Evolutionary conservation across 2,329 filamentous ascomycete genomes (phyloP), one percentile per base, ranked within the genome.

Genomic region (Colletotrichum tamarilloi): DNA sequence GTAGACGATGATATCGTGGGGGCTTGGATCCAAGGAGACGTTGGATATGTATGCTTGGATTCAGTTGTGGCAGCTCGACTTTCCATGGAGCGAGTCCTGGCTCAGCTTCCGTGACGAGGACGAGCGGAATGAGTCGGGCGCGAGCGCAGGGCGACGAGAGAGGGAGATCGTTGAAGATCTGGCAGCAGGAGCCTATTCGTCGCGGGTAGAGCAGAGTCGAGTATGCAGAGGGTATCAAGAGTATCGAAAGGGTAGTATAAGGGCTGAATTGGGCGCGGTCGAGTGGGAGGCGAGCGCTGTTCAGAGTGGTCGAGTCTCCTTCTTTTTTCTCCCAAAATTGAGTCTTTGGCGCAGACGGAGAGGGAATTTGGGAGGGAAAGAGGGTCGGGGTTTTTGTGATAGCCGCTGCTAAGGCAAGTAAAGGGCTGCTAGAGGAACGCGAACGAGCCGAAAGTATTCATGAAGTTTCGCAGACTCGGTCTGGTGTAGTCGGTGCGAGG

Each of bases 11-110:
- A 68, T 60, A 75, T 67, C 52, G 75, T 66, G 22, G 75, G 63
- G 62, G 77, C 82, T 76, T 77, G 80, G 77, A 82, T 77, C 84
- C 84, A 87, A 76, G 83, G 80, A 75, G 80, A 78, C 60, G 83
- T 80, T 75, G 82, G 78, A 78, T 87, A 87, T 80, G 78, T 81
- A 85, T 87, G 85, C 78, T 85, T 84, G 73, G 84, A 80, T 81
- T 87, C 85, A 81, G 85, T 84, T 80, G 85, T 82, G 75, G 84
- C 82, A 78, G 85, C 83, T 83, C 83, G 85, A 81, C 84, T 83
- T 83, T 88, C 86, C 86, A 88, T 88, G 83, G 86, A 87, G 79
- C 80, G 78, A 80, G 75, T 63, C 77, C 76, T 76, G 77, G 76
- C 73, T 72, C 78, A 77, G 72, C 77, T 72, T 74, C 76, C 75